Percentiles rank a stretch among this genome's conserved stretches.
phyloP scores from a whole-genome alignment of 106 monocot genomes.

The Hemerocallis citrina region DNA sequence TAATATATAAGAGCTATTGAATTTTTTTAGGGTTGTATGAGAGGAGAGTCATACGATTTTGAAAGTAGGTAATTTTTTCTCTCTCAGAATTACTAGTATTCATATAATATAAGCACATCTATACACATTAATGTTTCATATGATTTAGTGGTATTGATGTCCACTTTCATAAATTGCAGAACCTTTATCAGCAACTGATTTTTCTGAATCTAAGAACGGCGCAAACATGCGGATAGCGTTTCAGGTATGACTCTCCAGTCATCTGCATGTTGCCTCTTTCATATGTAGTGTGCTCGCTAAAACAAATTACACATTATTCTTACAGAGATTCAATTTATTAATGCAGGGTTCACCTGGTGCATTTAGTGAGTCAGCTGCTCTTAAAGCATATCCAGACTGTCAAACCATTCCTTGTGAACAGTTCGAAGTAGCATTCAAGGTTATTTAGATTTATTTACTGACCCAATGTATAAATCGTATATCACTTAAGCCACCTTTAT shows the following conservation, averaged over 20 bases:
- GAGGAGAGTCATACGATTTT: too few relatives aligned
- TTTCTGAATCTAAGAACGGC: conserved; percentile 29
- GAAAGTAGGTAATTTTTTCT: too few relatives aligned
- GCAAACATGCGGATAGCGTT: conserved; percentile 65
- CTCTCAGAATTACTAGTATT: not conserved
- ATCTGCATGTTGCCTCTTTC: not conserved
- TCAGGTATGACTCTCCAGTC: conserved; percentile 33
- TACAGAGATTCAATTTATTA: conserved; percentile 8
- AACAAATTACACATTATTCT: not conserved
- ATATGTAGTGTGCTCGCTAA: not conserved
- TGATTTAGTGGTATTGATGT: not conserved
- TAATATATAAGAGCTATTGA: too few relatives aligned
- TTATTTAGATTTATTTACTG: conserved; percentile 5
- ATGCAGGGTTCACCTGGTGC: conserved; percentile 67
- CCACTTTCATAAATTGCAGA: conserved; percentile 28
- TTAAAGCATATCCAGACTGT: conserved; percentile 68
- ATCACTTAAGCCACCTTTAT: not conserved
- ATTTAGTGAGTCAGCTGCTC: conserved; percentile 72
- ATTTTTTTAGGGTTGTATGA: too few relatives aligned
- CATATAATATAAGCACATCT: not conserved
- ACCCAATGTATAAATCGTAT: not conserved
- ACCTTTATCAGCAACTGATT: conserved; percentile 40
- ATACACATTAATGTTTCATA: not conserved
- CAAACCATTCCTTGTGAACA: conserved; percentile 69
- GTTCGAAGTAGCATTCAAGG: conserved; percentile 77